These are phyloP conservation scores for Gyromitra esculenta DNA, from an alignment of 2,329 filamentous ascomycete species.

Conservation along the genomic window DNA sequence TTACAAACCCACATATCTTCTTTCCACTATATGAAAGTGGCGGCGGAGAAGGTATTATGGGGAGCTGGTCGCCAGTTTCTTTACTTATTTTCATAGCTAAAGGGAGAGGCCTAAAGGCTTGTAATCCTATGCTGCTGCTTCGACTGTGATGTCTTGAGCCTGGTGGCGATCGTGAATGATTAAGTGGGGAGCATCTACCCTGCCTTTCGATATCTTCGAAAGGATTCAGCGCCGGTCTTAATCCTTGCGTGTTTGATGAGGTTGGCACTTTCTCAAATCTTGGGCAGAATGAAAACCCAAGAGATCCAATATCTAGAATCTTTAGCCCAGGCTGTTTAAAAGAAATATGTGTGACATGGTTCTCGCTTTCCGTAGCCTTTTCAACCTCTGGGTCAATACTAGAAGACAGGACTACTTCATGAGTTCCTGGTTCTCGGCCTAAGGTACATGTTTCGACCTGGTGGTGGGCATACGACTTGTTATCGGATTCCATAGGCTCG, in stretches of 20 bases:
- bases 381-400: background rate
- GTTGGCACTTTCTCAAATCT: constrained; percentile 24
- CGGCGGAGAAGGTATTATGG: constrained; percentile 19
- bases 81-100: constrained; percentile 43
- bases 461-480: background rate
- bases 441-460: background rate
- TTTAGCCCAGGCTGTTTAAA: constrained; percentile 28
- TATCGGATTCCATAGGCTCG: background rate
- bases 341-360: constrained; percentile 24
- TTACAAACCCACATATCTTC: background rate
- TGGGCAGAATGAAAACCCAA: constrained; percentile 41
- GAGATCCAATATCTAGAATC: constrained; percentile 9
- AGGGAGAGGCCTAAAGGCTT: constrained; percentile 38
- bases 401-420: background rate
- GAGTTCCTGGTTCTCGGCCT: background rate
- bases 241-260: background rate
- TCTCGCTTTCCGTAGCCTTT: background rate
- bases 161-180: constrained; percentile 11
- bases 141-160: constrained; percentile 43
- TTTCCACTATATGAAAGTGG: background rate
- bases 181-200: constrained; percentile 32
- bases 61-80: constrained; percentile 42
- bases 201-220: constrained; percentile 45
- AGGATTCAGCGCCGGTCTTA: constrained; percentile 12
- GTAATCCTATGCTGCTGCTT: constrained; percentile 28